These are phyloP conservation scores for Fusarium domesticum DNA, from an alignment of 2,329 filamentous ascomycete species.

Conservation along the genomic window DNA sequence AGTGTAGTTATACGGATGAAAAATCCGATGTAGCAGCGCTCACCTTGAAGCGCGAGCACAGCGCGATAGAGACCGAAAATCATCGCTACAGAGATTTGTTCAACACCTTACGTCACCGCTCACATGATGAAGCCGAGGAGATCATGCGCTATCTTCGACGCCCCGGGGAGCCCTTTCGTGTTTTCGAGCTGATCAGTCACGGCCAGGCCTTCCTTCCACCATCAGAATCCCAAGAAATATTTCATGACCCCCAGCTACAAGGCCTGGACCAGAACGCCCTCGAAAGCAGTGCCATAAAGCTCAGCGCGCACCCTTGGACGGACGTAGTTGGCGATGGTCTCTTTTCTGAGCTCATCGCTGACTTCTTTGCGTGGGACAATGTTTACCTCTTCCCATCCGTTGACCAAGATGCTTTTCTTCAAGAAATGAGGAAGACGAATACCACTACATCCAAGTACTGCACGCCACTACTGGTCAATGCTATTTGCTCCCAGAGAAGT, in stretches of 20 bases:
- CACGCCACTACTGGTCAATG: constrained; percentile 1
- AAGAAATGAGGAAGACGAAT: not conserved
- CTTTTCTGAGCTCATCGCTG: not conserved
- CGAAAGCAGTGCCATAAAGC: not conserved
- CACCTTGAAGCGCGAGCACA: not conserved
- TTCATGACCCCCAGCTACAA: not conserved
- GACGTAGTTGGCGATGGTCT: not conserved
- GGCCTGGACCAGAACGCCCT: not conserved
- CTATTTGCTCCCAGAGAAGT: not conserved
- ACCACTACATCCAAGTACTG: not conserved
- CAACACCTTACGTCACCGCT: not conserved
- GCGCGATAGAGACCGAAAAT: not conserved
- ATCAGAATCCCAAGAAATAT: not conserved
- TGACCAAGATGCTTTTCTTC: not conserved
- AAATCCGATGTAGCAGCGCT: not conserved
- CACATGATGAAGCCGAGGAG: not conserved
- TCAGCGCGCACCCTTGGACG: constrained; percentile 1
- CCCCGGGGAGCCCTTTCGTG: not conserved
- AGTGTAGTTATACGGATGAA: not conserved
- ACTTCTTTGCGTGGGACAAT: not conserved
- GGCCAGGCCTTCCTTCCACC: not conserved
- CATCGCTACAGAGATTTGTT: not conserved
- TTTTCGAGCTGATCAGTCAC: not conserved
- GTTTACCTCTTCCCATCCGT: not conserved
- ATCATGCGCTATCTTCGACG: not conserved